A percentile compares a stretch with the other conserved stretches of the same genome.
phyloP scores from a whole-genome alignment of 257 asterid genomes.

The Scutellaria galericulata region DNA sequence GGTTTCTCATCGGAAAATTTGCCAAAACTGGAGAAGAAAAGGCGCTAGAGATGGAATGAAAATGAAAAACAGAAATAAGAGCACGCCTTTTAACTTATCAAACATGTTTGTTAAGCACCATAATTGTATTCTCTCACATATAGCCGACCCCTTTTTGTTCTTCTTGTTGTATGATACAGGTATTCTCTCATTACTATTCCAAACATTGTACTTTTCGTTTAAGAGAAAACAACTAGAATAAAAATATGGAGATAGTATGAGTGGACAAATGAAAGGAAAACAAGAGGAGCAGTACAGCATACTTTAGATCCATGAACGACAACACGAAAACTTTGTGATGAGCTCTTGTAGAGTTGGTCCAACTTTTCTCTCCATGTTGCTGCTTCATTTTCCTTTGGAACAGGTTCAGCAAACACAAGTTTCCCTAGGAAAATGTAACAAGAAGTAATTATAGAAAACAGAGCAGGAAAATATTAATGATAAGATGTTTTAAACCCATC shows the following conservation, averaged over 20 bases:
- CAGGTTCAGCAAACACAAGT: constrained; percentile 98
- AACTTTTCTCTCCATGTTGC: constrained; percentile 98
- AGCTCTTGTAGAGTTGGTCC: constrained; percentile 98
- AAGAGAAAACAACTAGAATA: constrained; percentile 23
- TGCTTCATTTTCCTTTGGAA: constrained; percentile 97
- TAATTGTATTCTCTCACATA: not conserved
- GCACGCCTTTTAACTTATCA: constrained; percentile 12
- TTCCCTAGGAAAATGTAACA: constrained; percentile 64
- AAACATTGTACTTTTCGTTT: not conserved
- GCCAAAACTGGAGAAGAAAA: constrained; percentile 24
- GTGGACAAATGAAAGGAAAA: constrained; percentile 27
- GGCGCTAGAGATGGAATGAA: constrained; percentile 27
- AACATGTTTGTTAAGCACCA: constrained; percentile 3
- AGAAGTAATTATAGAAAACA: constrained; percentile 26
- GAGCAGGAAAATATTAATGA: constrained; percentile 30
- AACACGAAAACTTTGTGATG: constrained; percentile 96
- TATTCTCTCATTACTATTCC: constrained; percentile 5
- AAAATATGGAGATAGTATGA: constrained; percentile 24
- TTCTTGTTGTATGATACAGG: not conserved
- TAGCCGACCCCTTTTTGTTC: too few relatives aligned
- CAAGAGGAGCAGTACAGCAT: constrained; percentile 39
- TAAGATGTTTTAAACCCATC: constrained; percentile 22
- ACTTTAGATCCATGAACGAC: constrained; percentile 98
- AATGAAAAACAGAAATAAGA: constrained; percentile 16
- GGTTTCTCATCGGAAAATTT: constrained; percentile 8